Percentiles rank a stretch among this genome's conserved stretches.
These are phyloP conservation scores for Salvia hispanica DNA, from an alignment of 257 asterid genomes.

Conservation along the genomic window DNA sequence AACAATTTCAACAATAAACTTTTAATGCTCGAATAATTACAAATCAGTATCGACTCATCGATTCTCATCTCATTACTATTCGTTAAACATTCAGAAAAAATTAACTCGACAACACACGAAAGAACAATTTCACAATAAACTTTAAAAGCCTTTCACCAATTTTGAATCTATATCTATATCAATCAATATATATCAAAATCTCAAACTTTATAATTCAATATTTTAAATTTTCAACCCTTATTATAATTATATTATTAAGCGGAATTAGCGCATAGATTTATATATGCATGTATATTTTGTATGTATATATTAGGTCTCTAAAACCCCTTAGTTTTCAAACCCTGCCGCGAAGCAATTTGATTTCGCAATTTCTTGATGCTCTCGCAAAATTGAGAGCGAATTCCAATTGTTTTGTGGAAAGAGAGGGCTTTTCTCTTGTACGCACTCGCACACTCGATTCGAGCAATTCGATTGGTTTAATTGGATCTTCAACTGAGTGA, in stretches of 20 bases:
- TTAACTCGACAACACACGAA: too few relatives aligned
- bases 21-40: too few relatives aligned
- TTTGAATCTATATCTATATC: too few relatives aligned
- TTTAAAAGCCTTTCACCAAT: too few relatives aligned
- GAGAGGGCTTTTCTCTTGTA: slow-evolving; percentile 25
- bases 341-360: slow-evolving; percentile 57
- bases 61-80: too few relatives aligned
- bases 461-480: slow-evolving; percentile 28
- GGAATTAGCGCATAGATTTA: not conserved
- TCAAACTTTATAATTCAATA: too few relatives aligned
- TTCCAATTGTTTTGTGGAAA: slow-evolving; percentile 23
- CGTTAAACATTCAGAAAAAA: too few relatives aligned
- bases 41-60: too few relatives aligned
- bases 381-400: slow-evolving; percentile 17
- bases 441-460: slow-evolving; percentile 26
- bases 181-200: too few relatives aligned
- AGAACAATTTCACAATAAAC: too few relatives aligned
- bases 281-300: slow-evolving; percentile 29
- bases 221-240: too few relatives aligned
- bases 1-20: too few relatives aligned
- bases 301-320: slow-evolving; percentile 30
- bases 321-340: slow-evolving; percentile 59
- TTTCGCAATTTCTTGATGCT: slow-evolving; percentile 27
- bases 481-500: slow-evolving; percentile 41
- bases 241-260: not conserved